Evolutionary conservation across 2,329 filamentous ascomycete genomes (phyloP), one percentile per base, ranked within the genome.

Genomic region (Trichocomaceae sp.): DNA sequence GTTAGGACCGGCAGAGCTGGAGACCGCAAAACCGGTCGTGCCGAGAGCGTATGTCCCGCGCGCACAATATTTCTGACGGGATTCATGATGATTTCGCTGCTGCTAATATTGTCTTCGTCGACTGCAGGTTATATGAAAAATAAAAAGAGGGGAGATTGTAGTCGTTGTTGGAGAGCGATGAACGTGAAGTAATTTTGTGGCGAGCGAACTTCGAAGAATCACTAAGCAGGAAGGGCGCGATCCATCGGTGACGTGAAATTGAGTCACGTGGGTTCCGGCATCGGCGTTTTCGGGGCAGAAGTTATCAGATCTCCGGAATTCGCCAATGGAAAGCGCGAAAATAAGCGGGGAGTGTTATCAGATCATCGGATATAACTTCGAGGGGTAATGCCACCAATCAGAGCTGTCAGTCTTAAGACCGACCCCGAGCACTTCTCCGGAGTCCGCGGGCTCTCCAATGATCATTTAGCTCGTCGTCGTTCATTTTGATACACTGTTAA

Each of bases 1-100:
- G 35, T 44, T 26, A 54, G 31, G 10, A 44, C 45, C 44, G 47
- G 31, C 15, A 52, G 44, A 26, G 56, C 39, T n/a, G 52, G 51
- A n/a, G 55, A 54, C 23, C 47, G 54, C 39, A 53, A 42, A 44
- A 50, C 54, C n/a, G 57, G 46, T 22, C 57, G 50, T 22, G 49
- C 47, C 6, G 57, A 52, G 17, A 58, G 52, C 47, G 50, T 49
- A 20, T 57, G 55, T 31, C 54, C 47, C 19, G 49, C 39, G 42
- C 56, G 52, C 29, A 39, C 47, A 15, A 54, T 50, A 29, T 53
- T 51, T 42, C 52, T 41, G 17, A 55, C 46, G 22, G 56, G 48
- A 51, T 57, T 54, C 56, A 57, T 57, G n/a, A 42, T 57, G 22
- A 2, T 37, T 44, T 12, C 26, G 17, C 29, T 47, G 17, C 8